Percentiles rank a stretch among this genome's conserved stretches.
Conservation (phyloP, 768 basidiomycete species). For the Tricholoma saponaceum region DNA sequence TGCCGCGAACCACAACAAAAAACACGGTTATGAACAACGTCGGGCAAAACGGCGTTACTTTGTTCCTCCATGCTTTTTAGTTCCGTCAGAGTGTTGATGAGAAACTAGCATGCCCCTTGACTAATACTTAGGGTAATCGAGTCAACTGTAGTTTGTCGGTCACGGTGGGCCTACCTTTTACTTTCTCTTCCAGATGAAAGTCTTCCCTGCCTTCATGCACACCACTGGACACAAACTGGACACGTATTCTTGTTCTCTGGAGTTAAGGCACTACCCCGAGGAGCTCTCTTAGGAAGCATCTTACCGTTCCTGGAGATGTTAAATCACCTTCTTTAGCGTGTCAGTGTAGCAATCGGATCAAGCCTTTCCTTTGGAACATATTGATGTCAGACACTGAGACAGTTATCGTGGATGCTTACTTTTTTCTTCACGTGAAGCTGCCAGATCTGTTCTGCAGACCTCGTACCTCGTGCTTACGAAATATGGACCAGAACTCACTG, state of each 20-base stretch:
- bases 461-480: neutral
- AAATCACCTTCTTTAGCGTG: neutral
- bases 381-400: neutral
- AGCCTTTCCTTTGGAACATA: neutral
- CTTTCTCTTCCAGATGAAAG: neutral
- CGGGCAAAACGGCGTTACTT: neutral
- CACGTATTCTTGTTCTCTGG: constrained; percentile 16
- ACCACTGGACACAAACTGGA: neutral
- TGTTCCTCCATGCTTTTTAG: neutral
- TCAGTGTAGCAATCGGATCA: neutral
- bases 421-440: neutral
- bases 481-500: neutral
- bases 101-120: neutral
- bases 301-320: constrained; percentile 1
- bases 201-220: neutral
- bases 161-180: neutral
- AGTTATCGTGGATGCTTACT: neutral
- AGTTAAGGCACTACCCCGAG: neutral
- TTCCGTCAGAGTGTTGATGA: neutral
- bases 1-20: neutral
- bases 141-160: neutral
- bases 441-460: neutral
- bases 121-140: neutral
- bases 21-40: neutral
- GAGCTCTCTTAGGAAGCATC: neutral